Evolutionary conservation across 2,329 filamentous ascomycete genomes (phyloP), one percentile per base, ranked within the genome.

Genomic region (Furcasterigmium sp.): DNA sequence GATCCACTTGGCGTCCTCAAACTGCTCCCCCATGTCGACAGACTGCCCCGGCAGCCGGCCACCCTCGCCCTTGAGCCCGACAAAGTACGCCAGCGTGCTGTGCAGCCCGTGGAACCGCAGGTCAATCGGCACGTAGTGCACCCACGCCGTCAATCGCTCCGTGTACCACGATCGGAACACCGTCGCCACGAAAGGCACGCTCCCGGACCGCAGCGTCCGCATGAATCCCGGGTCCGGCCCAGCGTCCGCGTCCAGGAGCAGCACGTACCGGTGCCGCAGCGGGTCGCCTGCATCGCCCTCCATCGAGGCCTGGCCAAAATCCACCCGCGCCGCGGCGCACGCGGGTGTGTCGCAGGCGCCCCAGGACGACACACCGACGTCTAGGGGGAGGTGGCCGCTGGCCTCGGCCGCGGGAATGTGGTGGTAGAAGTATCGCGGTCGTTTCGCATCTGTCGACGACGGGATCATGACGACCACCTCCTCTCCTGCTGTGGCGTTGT

Each of bases 101-200:
- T 86, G 88, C 32, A 93, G 64, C 1, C 78, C 85, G 47, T 90
- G 85, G 17, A 86, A 79, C 3, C 87, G 75, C 2, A 84, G 52
- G 57, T 93, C 87, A 14, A 91, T 64, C 8, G 88, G 88, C 2
- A 91, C 82, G 53, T 89, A 93, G 58, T 94, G 87, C 36, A 83
- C 67, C 87, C 87, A 94, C 0, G 87, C 78, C 45, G 73, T 76
- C 14, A 93, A 63, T 6, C 88, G 78, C 39, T 83, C 80, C 46
- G 87, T 84, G 61, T 84, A 87, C 88, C 88, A 94, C 56, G 88
- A 81, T 19, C 80, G 76, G 61, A 91, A 91, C 7, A 91, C 69
- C 0, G 81, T 81, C 2, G 80, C 78, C 50, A 88, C 73, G 56
- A 93, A 79, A 0, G 86, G 85, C 5, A 90, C 70, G 38, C 76